These are phyloP conservation scores for Debaryomyces singareniensis DNA, from an alignment of 1,139 yeast species.

Conservation along the genomic window DNA sequence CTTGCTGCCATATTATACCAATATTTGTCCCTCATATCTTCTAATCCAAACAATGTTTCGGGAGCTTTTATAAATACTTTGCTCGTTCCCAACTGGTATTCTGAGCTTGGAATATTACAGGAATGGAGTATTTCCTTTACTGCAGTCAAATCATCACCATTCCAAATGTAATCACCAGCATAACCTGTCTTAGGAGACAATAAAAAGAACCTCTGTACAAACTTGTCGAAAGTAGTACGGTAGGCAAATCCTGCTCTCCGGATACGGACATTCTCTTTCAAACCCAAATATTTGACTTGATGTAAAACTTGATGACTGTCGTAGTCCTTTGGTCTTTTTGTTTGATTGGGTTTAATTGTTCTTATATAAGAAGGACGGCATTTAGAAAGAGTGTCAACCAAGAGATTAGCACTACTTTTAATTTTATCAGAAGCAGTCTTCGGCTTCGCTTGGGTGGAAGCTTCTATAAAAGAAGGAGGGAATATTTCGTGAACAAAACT, in stretches of 20 bases:
- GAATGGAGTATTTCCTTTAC: constrained; percentile 72
- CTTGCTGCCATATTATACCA: constrained; percentile 99
- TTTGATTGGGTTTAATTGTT: constrained; percentile 96
- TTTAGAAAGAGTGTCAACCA: constrained; percentile 83
- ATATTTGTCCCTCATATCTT: constrained; percentile 93
- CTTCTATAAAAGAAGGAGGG: constrained; percentile 56
- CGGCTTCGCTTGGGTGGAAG: constrained; percentile 73
- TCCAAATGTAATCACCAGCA: constrained; percentile 97
- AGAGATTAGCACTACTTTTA: constrained; percentile 81
- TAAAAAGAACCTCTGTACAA: constrained; percentile 91
- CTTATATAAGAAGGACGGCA: constrained; percentile 95
- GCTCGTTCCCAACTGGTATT: constrained; percentile 90
- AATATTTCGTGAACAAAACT: constrained; percentile 61
- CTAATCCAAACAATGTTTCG: constrained; percentile 91
- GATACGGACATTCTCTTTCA: constrained; percentile 94
- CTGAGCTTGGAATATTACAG: constrained; percentile 72
- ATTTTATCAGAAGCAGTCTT: constrained; percentile 98
- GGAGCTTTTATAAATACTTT: constrained; percentile 96
- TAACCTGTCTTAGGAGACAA: constrained; percentile 87
- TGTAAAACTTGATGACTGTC: constrained; percentile 87
- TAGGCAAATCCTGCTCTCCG: constrained; percentile 99
- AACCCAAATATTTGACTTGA: constrained; percentile 92
- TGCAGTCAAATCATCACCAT: constrained; percentile 80
- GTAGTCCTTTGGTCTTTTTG: constrained; percentile 84
- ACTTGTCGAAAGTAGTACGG: constrained; percentile 93